Evolutionary conservation across 2,329 filamentous ascomycete genomes (phyloP), one percentile per base, ranked within the genome.

Genomic region (Fusarium nematophilum): DNA sequence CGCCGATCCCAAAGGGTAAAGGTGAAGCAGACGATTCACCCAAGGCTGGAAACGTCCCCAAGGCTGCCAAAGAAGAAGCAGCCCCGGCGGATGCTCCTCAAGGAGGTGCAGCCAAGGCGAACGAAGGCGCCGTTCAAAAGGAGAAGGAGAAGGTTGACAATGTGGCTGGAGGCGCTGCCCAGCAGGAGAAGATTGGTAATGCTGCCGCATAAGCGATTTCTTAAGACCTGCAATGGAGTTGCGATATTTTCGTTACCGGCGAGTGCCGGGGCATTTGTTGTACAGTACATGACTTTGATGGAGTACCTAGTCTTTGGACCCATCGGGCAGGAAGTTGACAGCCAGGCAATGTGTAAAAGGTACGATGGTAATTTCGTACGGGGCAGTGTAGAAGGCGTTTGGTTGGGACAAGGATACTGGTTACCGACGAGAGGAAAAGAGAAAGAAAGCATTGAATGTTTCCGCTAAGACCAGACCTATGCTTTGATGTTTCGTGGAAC

Each of bases 381-480:
- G 23, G 46, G 23, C 36, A 58, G 27, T 59, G 52, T 63, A 61
- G 56, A 57, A 57, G 66, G 66, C 66, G 66, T 69, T 54, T 57
- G 62, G 64, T 44, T 60, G 47, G 58, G 58, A 48, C 56, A 53
- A 23, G 57, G 33, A 30, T 37, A 54, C 39, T 59, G 54, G 37
- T 52, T 56, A 58, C 40, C 39, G 30, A 53, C 15, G 31, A 21
- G 3, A 48, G 55, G 21, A 50, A 55, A 44, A 49, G 23, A 18
- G 17, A 57, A 17, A 50, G 14, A 36, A 26, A 42, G 14, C 23
- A 43, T 39, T 40, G 33, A 34, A 23, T 14, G 13, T 21, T 44
- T 38, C 9, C 34, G 13, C 29, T 33, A n/a, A 21, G 21, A 21
- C 21, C 21, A 21, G 21, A 34, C 10, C 18, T 17, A 9, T 17